Evolutionary conservation across 352 stramenopile genomes (phyloP), one percentile per base, ranked within the genome.

Genomic region (Phytophthora sansomeana): DNA sequence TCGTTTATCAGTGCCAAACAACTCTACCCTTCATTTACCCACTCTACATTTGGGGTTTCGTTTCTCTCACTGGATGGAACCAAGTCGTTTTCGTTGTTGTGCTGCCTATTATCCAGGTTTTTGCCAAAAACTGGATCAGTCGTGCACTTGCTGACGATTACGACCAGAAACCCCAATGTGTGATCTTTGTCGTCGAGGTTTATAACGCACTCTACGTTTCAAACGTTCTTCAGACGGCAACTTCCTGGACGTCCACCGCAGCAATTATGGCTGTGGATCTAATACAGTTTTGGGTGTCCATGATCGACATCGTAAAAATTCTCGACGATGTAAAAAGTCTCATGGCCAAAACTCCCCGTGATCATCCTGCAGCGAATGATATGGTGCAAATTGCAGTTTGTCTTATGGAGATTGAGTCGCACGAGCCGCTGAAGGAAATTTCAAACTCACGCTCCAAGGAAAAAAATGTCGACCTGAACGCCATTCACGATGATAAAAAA

Each of bases 171-270:
- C 67, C 76, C 0, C 59, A 87, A 44, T 62, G 67, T 5, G 66
- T 85, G 1, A 69, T 83, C 16, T 81, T 87, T 62, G 77, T 81
- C 32, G 69, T 78, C 24, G 74, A 87, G 49, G 52, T 87, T 16
- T 87, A 80, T 53, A 72, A 85, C 46, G 52, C 78, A 26, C 42
- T 87, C 0, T 87, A 71, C 19, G 69, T 86, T 1, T 63, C 80
- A 0, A 70, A 66, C 13, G 75, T 71, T n/a, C 74, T 89, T 51
- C 67, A 83, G 43, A 75, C 49, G 5, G 51, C 72, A 6, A 54
- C 69, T 17, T 81, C 68, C 0, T 62, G 64, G 29, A 36, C 32
- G 5, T 76, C 77, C 1, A 73, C 65, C 0, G 39, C 67, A 5
- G 43, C 56, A 0, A 53, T 88, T 9, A 77, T 81, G 46, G 14